Conservation (phyloP, 257 asterid genomes). For the Nicotiana noctiflora region DNA sequence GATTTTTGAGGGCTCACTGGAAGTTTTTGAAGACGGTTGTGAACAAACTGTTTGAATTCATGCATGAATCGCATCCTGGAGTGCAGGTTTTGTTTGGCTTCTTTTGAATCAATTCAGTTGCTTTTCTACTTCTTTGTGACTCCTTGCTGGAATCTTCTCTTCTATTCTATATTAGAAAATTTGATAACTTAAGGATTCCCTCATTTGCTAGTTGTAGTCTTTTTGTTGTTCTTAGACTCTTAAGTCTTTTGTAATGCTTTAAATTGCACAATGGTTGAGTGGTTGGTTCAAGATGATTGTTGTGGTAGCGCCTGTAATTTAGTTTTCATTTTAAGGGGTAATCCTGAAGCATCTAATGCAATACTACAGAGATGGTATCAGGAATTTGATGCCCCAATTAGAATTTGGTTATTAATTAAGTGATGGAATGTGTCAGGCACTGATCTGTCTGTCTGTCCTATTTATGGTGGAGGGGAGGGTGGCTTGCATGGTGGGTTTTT, state of each 20-base stretch:
- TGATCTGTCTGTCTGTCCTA: not conserved
- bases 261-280: not conserved
- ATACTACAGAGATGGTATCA: not conserved
- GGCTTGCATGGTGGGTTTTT: not conserved
- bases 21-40: slow-evolving; percentile 98
- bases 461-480: not conserved
- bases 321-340: not conserved
- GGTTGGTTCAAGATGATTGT: not conserved
- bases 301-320: not conserved
- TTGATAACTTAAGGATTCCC: not conserved
- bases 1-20: slow-evolving; percentile 99
- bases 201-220: not conserved
- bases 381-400: not conserved
- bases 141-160: too few species aligned
- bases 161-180: too few species aligned
- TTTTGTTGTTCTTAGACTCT: not conserved
- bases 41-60: slow-evolving; percentile 93
- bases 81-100: slow-evolving; percentile 64
- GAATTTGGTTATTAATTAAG: not conserved
- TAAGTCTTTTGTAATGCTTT: not conserved
- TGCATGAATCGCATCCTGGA: slow-evolving; percentile 99
- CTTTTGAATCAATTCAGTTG: not conserved
- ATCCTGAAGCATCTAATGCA: not conserved
- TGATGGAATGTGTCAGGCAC: not conserved
- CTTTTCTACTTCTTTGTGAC: not conserved